Base-by-base conservation (phyloP, 306 rosid species). In the Parietaria judaica region DNA sequence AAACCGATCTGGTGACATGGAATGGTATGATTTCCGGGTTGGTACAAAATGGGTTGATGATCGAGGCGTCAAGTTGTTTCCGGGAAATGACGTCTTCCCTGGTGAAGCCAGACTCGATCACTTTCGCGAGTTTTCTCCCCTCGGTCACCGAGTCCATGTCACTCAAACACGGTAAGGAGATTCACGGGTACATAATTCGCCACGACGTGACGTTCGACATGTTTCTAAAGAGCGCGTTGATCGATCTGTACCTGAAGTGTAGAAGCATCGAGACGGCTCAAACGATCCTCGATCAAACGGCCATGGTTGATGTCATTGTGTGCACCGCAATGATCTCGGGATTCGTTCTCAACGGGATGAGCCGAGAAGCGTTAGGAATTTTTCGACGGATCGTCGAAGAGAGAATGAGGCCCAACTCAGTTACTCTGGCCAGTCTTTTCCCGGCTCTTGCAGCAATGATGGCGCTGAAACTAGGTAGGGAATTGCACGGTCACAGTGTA, bases 1-100 rank as follows among this genome's bases (percentile, higher is more conserved):
- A 7, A 6, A 70, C 63, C 38, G 74, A 70, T 62, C 6, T 62
- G 9, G 74, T 70, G 62, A 70, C 63, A 13, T 70, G 74, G 74
- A 70, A 70, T 36, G 74, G 74, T 44, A 70, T 70, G 74, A 61
- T 70, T 54, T 70, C 68, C 23, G 68, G 74, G 16, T 70, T 44
- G 16, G 58, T 36, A 43, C 68, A 70, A 17, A 61, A 47, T 70
- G 74, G 67, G 16, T 36, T 54, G 11, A 69, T 69, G 74, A 38
- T n/a, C 38, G 74, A 70, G 57, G 74, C 74, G 61, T 61, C 56
- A 8, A 3, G 6, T 17, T 62, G 64, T 52, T 70, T 70, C 37
- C 36, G 44, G 8, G 63, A 37, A 15, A 70, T 70, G 74, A 46
- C 62, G 14, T 54, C 63, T 54, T 38, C 68, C 11, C 35, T 50